A percentile compares a stretch with the other conserved stretches of the same genome.
Conservation (phyloP, 768 basidiomycete species). For the Trametes sanguinea region DNA sequence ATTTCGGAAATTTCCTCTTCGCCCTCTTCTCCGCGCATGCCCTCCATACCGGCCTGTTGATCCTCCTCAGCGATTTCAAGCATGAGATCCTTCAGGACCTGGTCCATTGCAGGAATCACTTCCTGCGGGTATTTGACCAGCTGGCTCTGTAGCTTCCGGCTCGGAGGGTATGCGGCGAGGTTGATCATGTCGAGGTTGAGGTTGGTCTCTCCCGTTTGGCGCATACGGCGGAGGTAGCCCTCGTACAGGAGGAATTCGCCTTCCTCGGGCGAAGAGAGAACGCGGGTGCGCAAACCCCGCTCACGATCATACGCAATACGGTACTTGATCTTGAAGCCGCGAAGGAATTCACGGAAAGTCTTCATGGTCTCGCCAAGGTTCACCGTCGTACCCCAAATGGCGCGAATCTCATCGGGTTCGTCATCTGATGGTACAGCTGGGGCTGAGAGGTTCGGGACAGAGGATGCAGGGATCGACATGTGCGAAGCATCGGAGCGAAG, state of each 20-base stretch:
- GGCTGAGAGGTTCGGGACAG: conserved; percentile 58
- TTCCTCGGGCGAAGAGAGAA: conserved; percentile 60
- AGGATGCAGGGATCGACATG: conserved; percentile 59
- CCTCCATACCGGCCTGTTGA: conserved; percentile 65
- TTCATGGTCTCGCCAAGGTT: conserved; percentile 90
- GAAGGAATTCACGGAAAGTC: conserved; percentile 84
- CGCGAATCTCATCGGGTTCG: conserved; percentile 82
- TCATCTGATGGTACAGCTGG: conserved; percentile 65
- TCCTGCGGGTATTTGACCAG: conserved; percentile 95
- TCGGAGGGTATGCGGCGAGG: conserved; percentile 81
- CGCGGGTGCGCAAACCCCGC: conserved; percentile 51
- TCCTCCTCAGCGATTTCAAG: conserved; percentile 84
- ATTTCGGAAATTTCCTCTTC: conserved; percentile 90
- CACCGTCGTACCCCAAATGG: conserved; percentile 98
- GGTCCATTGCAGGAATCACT: conserved; percentile 96
- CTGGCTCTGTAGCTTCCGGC: conserved; percentile 80
- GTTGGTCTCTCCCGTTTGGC: conserved; percentile 89
- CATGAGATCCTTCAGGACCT: conserved; percentile 92
- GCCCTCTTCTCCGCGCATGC: conserved; percentile 74
- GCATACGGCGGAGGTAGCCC: conserved; percentile 78
- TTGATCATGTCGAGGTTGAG: conserved; percentile 90
- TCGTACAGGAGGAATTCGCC: conserved; percentile 77
- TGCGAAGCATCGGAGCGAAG: conserved; percentile 60
- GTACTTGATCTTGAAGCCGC: conserved; percentile 92
- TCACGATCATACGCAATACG: conserved; percentile 71